Percentiles rank a stretch among this genome's conserved stretches.
Evolutionary conservation across 176 grass and related monocot genomes (phyloP).

Genomic region (Musa acuminata): DNA sequence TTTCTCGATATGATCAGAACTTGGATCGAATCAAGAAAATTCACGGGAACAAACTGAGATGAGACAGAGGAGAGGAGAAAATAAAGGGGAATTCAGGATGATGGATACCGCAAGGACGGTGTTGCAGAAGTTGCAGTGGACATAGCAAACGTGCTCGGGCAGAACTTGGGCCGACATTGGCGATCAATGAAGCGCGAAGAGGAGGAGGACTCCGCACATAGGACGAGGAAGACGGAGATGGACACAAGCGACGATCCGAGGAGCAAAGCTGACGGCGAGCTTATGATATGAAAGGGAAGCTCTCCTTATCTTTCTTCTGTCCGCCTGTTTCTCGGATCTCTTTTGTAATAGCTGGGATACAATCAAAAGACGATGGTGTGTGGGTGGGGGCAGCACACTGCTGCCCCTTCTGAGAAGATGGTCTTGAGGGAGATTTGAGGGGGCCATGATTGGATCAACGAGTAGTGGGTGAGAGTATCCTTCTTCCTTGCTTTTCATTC

Average conservation of each 20-base stretch:
- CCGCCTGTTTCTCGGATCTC: too few species aligned
- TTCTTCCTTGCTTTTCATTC: too few species aligned
- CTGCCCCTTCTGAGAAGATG: neutral
- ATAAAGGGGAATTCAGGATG: neutral
- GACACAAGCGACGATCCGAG: neutral
- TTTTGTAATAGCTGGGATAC: neutral
- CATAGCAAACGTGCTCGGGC: slow-evolving; percentile 76
- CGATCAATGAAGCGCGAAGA: neutral
- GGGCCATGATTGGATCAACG: too few species aligned
- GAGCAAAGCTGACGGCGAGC: neutral
- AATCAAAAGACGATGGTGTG: neutral
- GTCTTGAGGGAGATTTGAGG: neutral
- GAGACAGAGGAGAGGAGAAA: neutral
- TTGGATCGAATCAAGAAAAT: too few species aligned
- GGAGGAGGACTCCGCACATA: neutral
- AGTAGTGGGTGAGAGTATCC: neutral
- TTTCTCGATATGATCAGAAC: too few species aligned
- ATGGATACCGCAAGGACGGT: slow-evolving; percentile 78
- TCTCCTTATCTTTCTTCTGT: neutral
- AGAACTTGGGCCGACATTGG: slow-evolving; percentile 43
- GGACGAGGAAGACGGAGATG: neutral
- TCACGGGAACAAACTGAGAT: too few species aligned
- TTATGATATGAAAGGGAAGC: neutral
- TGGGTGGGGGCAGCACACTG: neutral
- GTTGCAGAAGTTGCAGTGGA: slow-evolving; percentile 92